Conservation (phyloP, 2,329 filamentous ascomycete genomes). For the Trichoderma sp. region DNA sequence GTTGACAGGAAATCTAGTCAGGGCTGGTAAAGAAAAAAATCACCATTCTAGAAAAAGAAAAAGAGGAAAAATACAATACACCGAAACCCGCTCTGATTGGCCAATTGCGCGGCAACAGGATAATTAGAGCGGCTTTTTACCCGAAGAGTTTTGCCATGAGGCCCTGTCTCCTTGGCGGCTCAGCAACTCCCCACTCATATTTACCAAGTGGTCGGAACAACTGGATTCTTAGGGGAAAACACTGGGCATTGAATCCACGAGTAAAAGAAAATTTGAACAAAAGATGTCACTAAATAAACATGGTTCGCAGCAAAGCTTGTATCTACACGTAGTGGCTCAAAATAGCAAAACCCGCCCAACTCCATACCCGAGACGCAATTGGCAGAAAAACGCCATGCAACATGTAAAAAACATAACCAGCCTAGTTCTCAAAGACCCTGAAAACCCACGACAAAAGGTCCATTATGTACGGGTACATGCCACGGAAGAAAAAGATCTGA, state of each 20-base stretch:
- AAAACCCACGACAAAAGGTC: background rate
- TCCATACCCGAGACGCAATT: conserved; percentile 7
- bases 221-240: background rate
- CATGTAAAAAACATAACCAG: background rate
- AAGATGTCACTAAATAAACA: background rate
- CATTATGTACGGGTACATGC: background rate
- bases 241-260: background rate
- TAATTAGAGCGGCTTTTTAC: conserved; percentile 16
- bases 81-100: conserved; percentile 1
- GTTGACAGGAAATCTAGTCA: background rate
- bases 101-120: conserved; percentile 8
- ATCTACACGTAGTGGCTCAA: background rate
- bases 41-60: background rate
- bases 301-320: background rate
- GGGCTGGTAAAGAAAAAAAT: background rate
- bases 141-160: conserved; percentile 10
- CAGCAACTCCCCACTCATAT: background rate
- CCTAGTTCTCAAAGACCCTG: background rate
- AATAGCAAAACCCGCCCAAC: background rate
- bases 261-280: background rate
- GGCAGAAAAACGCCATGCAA: conserved; percentile 10
- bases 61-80: background rate
- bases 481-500: background rate
- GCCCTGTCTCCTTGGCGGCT: background rate
- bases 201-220: background rate